phyloP scores from a whole-genome alignment of 495 filamentous ascomycete species.

The Talaromyces adpressus region DNA sequence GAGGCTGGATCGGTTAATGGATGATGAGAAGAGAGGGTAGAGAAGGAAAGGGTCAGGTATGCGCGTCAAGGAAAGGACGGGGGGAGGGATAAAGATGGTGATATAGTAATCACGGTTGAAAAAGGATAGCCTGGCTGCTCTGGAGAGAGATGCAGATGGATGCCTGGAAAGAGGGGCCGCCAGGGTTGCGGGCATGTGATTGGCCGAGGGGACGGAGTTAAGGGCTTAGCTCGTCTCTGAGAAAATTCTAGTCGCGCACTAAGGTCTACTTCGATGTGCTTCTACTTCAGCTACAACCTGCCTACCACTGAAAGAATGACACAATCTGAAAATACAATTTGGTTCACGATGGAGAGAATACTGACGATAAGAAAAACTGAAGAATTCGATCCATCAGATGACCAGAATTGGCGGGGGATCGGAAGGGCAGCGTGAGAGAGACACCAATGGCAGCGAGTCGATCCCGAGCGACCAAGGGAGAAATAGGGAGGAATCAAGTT shows the following conservation, averaged over 20 bases:
- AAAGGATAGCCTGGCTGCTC: too few species aligned
- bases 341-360: neutral
- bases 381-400: neutral
- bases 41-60: neutral
- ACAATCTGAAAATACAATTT: neutral
- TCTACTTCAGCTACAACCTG: neutral
- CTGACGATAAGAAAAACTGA: neutral
- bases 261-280: neutral
- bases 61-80: neutral
- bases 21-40: neutral
- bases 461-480: neutral
- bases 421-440: neutral
- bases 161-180: neutral
- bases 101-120: neutral
- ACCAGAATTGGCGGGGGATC: neutral
- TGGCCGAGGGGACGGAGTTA: neutral
- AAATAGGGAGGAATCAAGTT: neutral
- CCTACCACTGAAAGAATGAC: neutral
- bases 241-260: neutral
- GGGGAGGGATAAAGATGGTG: neutral
- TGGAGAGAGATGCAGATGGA: neutral
- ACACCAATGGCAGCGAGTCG: neutral
- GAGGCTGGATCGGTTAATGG: neutral
- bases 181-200: neutral
- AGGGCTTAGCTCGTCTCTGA: neutral